Evolutionary conservation across 176 grass and related monocot genomes (phyloP).

Genomic region (Cenchrus purpureus): DNA sequence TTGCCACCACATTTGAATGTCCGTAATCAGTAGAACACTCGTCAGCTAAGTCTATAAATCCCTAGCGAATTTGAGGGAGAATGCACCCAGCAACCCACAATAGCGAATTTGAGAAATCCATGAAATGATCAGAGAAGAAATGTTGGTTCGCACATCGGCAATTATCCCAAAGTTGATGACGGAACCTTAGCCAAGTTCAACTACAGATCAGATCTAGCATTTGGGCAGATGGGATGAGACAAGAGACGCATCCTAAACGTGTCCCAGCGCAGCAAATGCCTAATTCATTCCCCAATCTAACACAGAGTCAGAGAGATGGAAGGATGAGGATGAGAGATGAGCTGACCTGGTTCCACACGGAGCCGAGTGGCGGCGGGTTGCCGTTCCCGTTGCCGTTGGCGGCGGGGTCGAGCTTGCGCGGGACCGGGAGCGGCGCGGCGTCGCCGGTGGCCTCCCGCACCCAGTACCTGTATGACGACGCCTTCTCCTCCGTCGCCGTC

Average conservation of each 20-base stretch:
- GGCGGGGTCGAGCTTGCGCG: no score
- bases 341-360: no score
- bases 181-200: neutral
- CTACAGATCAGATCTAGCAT: neutral
- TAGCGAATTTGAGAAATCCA: neutral
- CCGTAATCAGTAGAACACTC: neutral
- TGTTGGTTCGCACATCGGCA: neutral
- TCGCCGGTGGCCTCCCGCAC: no score
- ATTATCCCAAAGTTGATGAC: neutral
- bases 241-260: no score
- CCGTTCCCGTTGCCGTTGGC: no score
- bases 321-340: no score
- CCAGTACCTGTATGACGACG: no score
- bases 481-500: neutral
- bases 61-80: neutral
- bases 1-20: neutral
- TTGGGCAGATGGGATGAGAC: neutral
- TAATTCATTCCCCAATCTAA: no score
- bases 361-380: no score
- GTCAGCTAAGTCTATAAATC: neutral
- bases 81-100: neutral
- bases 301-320: no score
- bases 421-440: no score
- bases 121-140: neutral
- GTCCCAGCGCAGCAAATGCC: no score